phyloP scores from a whole-genome alignment of 768 basidiomycete species.

The Termitomyces sp. region DNA sequence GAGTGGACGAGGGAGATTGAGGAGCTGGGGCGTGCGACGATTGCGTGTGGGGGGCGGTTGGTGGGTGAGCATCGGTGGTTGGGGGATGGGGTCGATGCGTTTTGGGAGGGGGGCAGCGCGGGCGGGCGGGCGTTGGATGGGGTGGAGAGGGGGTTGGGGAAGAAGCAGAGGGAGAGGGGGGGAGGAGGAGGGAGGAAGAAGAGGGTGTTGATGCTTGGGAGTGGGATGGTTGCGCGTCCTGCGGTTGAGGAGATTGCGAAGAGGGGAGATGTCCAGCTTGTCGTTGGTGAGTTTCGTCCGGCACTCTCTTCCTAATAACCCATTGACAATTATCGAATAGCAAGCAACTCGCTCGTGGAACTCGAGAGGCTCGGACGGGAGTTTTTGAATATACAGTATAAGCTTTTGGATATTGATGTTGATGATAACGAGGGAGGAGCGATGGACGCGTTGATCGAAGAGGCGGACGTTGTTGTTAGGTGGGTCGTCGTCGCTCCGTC shows the following conservation, averaged over 20 bases:
- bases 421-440: slow-evolving; percentile 40
- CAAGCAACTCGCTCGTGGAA: slow-evolving; percentile 67
- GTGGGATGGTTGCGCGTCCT: slow-evolving; percentile 94
- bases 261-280: slow-evolving; percentile 58
- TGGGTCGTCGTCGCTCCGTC: too few relatives aligned
- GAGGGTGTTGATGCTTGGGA: slow-evolving; percentile 79
- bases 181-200: slow-evolving; percentile 35
- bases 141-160: too few relatives aligned
- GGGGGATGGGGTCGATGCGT: slow-evolving; percentile 42
- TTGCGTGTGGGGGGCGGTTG: slow-evolving; percentile 59
- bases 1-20: too few relatives aligned
- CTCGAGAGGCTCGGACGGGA: slow-evolving; percentile 42
- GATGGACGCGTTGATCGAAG: slow-evolving; percentile 49
- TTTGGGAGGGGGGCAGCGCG: slow-evolving; percentile 29
- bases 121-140: too few relatives aligned
- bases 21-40: slow-evolving; percentile 67
- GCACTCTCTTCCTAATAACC: not conserved
- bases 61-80: slow-evolving; percentile 56
- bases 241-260: slow-evolving; percentile 72
- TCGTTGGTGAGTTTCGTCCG: slow-evolving; percentile 54
- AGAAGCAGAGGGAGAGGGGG: too few relatives aligned
- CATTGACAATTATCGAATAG: too few relatives aligned
- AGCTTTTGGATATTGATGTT: slow-evolving; percentile 58
- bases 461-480: slow-evolving; percentile 85
- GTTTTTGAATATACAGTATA: slow-evolving; percentile 49